These are phyloP conservation scores for Cyclotella atomus DNA, from an alignment of 108 stramenopile species.

Conservation along the genomic window DNA sequence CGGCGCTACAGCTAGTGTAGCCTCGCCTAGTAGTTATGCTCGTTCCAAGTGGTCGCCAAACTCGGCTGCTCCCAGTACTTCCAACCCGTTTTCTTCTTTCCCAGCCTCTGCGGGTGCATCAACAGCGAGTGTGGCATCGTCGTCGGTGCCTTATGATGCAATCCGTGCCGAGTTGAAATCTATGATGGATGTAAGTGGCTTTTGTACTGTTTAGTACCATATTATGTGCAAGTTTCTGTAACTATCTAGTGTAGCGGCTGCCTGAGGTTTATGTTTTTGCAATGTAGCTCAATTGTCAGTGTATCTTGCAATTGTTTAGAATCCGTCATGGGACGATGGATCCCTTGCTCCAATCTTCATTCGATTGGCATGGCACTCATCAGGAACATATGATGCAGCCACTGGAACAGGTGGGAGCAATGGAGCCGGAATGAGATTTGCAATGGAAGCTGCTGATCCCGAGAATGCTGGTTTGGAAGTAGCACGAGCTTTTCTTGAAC, in stretches of 20 bases:
- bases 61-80: not conserved
- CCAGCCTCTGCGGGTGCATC: not conserved
- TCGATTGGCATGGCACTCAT: constrained; percentile 85
- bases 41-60: constrained; percentile 25
- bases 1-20: not conserved
- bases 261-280: too few relatives aligned
- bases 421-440: constrained; percentile 85
- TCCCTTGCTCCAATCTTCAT: constrained; percentile 65
- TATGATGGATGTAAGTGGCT: constrained; percentile 1
- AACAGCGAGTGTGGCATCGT: constrained; percentile 1
- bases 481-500: constrained; percentile 59
- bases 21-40: constrained; percentile 17
- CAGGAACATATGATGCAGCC: constrained; percentile 63
- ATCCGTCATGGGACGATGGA: constrained; percentile 58
- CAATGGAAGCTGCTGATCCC: constrained; percentile 66
- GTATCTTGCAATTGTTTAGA: too few relatives aligned
- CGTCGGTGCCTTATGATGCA: constrained; percentile 32
- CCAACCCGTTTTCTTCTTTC: constrained; percentile 1
- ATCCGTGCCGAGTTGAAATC: constrained; percentile 42
- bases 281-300: too few relatives aligned
- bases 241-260: too few relatives aligned
- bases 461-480: constrained; percentile 79
- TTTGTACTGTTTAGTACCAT: not conserved
- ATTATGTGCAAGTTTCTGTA: not conserved
- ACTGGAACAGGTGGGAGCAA: constrained; percentile 75